A percentile compares a stretch with the other conserved stretches of the same genome.
Evolutionary conservation across 768 basidiomycete species (phyloP).

Genomic region (Mycena pura): DNA sequence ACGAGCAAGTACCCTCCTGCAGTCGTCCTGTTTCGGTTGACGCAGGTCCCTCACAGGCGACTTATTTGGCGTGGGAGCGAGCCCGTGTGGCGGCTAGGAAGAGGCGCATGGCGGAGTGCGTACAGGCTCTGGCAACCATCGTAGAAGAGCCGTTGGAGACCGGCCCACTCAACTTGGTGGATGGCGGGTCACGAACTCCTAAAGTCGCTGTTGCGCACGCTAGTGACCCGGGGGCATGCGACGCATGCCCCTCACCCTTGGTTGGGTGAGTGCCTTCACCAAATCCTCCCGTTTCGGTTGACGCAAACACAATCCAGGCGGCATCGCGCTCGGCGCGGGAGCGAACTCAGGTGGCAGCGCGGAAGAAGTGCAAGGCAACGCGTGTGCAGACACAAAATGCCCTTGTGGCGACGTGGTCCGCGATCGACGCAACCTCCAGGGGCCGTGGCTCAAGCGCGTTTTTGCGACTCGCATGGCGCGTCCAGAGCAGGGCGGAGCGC

Average conservation of each 20-base stretch:
- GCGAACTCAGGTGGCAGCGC: not conserved
- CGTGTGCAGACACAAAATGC: not conserved
- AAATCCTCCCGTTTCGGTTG: not conserved
- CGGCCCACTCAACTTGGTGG: not conserved
- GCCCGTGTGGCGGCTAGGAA: too few relatives aligned
- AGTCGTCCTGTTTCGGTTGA: too few relatives aligned
- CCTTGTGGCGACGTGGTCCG: not conserved
- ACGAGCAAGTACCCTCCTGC: too few relatives aligned
- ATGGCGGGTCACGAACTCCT: conserved; percentile 4
- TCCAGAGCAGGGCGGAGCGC: not conserved
- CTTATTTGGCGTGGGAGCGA: too few relatives aligned
- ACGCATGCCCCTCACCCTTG: not conserved
- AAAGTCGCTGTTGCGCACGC: conserved; percentile 5
- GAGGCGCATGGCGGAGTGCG: too few relatives aligned
- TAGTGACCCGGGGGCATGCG: conserved; percentile 11
- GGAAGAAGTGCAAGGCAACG: not conserved
- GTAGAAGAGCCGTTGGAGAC: not conserved
- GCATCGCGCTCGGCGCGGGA: not conserved
- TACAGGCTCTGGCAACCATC: too few relatives aligned
- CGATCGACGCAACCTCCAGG: not conserved
- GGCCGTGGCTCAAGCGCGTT: not conserved
- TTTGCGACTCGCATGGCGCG: not conserved
- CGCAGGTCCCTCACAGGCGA: too few relatives aligned
- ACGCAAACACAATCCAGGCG: not conserved
- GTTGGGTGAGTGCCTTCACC: not conserved